Conservation (phyloP, 208 protist species). For the Trypanosoma scelopori region DNA sequence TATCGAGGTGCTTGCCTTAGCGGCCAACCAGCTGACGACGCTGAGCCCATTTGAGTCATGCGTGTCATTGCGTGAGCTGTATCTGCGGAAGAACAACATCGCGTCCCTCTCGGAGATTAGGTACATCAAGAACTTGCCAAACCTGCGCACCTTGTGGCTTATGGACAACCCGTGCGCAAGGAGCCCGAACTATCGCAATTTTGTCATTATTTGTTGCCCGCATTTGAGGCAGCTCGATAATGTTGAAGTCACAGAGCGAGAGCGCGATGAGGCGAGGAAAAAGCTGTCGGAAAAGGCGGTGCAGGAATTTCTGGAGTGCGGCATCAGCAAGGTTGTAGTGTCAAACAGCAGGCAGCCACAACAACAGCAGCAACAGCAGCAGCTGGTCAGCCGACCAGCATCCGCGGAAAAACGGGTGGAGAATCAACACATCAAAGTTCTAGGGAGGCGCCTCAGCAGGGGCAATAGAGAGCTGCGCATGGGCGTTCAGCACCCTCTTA, state of each 20-base stretch:
- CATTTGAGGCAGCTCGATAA: conserved; percentile 87
- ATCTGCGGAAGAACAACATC: conserved; percentile 93
- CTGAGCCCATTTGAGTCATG: conserved; percentile 75
- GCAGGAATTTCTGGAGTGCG: conserved; percentile 54
- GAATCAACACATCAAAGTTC: not conserved
- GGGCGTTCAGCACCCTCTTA: not conserved
- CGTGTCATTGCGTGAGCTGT: conserved; percentile 81
- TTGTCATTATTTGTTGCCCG: conserved; percentile 83
- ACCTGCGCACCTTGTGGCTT: conserved; percentile 90
- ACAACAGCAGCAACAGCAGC: not conserved
- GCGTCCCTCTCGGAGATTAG: conserved; percentile 72
- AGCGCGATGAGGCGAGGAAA: conserved; percentile 55
- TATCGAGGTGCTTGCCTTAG: conserved; percentile 86
- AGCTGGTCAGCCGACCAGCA: not conserved
- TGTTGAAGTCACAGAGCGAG: conserved; percentile 64
- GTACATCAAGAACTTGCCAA: conserved; percentile 57
- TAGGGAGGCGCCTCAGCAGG: not conserved
- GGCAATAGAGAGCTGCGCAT: not conserved
- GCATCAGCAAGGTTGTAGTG: not conserved
- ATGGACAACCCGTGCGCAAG: conserved; percentile 91
- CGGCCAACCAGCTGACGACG: conserved; percentile 78
- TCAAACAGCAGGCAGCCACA: not conserved
- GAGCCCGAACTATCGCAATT: conserved; percentile 81
- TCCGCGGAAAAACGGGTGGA: not conserved
- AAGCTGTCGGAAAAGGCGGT: conserved; percentile 56